Conservation (phyloP, 225 moss, liverwort and hornwort species). For the Physcomitrium patens region DNA sequence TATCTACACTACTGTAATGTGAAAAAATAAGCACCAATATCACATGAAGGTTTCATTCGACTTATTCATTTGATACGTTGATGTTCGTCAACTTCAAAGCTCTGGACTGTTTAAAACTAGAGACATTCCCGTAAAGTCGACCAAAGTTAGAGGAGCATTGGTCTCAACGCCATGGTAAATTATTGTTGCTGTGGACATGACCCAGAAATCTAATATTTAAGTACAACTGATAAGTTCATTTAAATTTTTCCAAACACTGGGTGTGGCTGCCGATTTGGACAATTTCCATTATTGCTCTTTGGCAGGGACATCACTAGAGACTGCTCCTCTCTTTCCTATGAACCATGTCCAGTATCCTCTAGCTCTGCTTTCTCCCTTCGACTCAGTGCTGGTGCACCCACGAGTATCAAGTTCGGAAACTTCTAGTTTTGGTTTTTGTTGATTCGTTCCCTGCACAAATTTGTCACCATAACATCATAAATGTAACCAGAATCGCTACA, state of each 20-base stretch:
- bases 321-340: constrained; percentile 12
- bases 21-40: background rate
- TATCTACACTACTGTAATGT: constrained; percentile 11
- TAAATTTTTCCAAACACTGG: constrained; percentile 8
- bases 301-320: constrained; percentile 6
- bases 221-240: constrained; percentile 8
- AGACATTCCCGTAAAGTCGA: background rate
- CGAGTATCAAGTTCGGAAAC: constrained; percentile 12
- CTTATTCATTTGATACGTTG: background rate
- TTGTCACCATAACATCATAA: background rate
- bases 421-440: constrained; percentile 17
- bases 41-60: constrained; percentile 1
- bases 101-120: constrained; percentile 1
- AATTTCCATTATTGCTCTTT: constrained; percentile 7
- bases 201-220: constrained; percentile 2
- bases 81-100: constrained; percentile 2
- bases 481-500: constrained; percentile 16
- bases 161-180: constrained; percentile 17
- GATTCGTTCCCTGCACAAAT: constrained; percentile 26
- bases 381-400: constrained; percentile 20
- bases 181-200: constrained; percentile 11
- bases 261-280: constrained; percentile 1
- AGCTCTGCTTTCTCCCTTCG: constrained; percentile 18
- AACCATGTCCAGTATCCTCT: constrained; percentile 28
- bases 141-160: background rate